Evolutionary conservation across 225 moss, liverwort and hornwort genomes (phyloP), one percentile per base, ranked within the genome.

Genomic region (Physcomitrellopsis africana): DNA sequence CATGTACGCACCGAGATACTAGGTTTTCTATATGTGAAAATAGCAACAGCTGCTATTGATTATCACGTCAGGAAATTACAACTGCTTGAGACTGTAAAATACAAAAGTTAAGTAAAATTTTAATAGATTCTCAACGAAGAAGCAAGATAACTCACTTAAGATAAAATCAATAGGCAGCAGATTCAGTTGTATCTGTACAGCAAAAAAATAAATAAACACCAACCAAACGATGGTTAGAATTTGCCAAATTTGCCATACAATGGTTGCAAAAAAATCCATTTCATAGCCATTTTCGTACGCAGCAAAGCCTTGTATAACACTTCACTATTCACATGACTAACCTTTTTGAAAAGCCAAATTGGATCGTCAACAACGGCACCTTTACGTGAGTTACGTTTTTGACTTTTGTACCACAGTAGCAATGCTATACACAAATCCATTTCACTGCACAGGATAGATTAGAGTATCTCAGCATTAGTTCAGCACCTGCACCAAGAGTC

Each of bases 81-180:
- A 54, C 53, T 46, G 68, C 45, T 54, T 68, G 29, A 68, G 32
- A 62, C 26, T 54, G 18, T 29, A 68, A 63, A 45, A 44, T 20
- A 22, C 56, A 63, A 17, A 3, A 32, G 8, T 19, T 9, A 10
- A 51, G 26, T 57, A 23, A 52, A 45, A 27, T 29, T 53, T 27
- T 69, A 55, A 66, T 11, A 18, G 6, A 47, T 65, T 68, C 51
- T 58, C 42, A 59, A n/a, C 47, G 43, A 20, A 49, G 41, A 11
- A 67, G 54, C 22, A 61, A 46, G 17, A 67, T 59, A 27, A 51
- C 85, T 84, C 75, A 92, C 94, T 81, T 37, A 78, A 59, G 41
- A 89, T 82, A 76, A 74, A 90, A 53, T 80, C 55, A 22, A 82
- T 48, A 11, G 94, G 90, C 47, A 94, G 74, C 68, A 94, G 76